Conservation (phyloP, 345 rosid genomes). For the Cardiospermum halicacabum region DNA sequence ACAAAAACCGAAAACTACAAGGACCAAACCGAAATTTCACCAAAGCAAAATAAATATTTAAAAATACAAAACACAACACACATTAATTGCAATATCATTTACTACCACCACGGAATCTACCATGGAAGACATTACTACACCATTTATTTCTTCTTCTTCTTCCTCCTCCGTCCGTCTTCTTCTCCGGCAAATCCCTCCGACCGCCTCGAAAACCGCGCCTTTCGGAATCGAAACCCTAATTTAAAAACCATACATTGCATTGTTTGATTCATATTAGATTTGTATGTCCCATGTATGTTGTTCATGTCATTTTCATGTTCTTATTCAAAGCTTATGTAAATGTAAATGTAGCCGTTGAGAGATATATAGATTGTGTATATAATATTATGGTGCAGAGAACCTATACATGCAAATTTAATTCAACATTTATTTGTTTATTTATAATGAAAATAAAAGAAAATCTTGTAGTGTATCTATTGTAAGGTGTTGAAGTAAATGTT, state of each 20-base stretch:
- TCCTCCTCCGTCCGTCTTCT: not conserved
- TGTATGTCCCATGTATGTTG: slow-evolving; percentile 31
- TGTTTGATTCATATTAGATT: slow-evolving; percentile 40
- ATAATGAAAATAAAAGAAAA: not conserved
- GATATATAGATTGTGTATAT: too few species aligned
- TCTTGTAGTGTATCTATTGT: slow-evolving; percentile 6
- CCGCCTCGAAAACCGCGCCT: too few species aligned
- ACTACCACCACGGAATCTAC: slow-evolving; percentile 56
- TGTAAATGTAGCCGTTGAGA: slow-evolving; percentile 23
- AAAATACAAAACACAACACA: too few species aligned
- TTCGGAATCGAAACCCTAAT: too few species aligned
- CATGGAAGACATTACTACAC: slow-evolving; percentile 46
- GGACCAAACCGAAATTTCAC: too few species aligned
- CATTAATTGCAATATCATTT: slow-evolving; percentile 33
- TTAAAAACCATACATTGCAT: too few species aligned
- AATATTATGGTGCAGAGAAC: slow-evolving; percentile 13
- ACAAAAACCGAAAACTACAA: too few species aligned
- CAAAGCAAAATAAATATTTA: too few species aligned
- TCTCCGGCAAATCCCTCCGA: not conserved
- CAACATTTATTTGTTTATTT: not conserved
- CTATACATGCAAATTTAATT: slow-evolving; percentile 8
- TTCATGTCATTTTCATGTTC: slow-evolving; percentile 35
- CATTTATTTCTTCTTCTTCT: slow-evolving; percentile 11
- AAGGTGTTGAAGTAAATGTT: slow-evolving; percentile 16
- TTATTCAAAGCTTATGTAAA: slow-evolving; percentile 20